Base-by-base conservation (phyloP, 73 alveolate species). In the Loxodes magnus region DNA sequence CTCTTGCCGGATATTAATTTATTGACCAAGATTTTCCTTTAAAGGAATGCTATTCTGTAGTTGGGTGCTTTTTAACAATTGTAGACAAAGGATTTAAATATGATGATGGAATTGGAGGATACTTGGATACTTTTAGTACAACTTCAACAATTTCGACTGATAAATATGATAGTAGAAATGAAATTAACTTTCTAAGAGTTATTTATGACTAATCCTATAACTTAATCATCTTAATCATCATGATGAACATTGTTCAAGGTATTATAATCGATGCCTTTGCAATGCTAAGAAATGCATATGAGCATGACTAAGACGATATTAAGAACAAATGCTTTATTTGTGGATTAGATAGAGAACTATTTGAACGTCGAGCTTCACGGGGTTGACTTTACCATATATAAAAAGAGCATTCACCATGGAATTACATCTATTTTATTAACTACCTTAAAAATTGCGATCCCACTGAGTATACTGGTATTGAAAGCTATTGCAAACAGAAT, bases 251-350 rank as follows among this genome's bases (percentile, higher is more conserved):
- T 20, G 72, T 69, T 5, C 60, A 62, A 20, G 83, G 83, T 82
- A 90, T 90, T 71, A 90, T 90, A 56, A 86, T 86, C 70, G 98
- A 90, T 71, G 82, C 92, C 39, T 90, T 90, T 64, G 96, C 94
- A 9, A 83, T 79, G 22, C 72, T 87, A 28, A 90, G 98, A 90
- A 90, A 77, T 36, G 85, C 73, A 35, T 78, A 76, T 44, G 85
- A 73, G 39, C 84, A 71, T 51, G 77, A 80, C 71, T 72, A 71
- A 10, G 73, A 67, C 39, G 94, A 82, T 57, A 63, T 88, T 53
- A 77, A 82, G 43, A 82, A 82, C 52, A 78, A 72, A 33, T 90
- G 98, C 67, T 86, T 91, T 43, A 90, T 90, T 12, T 90, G 98
- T 67, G 87, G 96, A 24, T 64, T 81, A 24, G 78, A 83, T 59